Evolutionary conservation across 2,329 filamentous ascomycete genomes (phyloP).

Genomic region (Ascochyta rabiei): DNA sequence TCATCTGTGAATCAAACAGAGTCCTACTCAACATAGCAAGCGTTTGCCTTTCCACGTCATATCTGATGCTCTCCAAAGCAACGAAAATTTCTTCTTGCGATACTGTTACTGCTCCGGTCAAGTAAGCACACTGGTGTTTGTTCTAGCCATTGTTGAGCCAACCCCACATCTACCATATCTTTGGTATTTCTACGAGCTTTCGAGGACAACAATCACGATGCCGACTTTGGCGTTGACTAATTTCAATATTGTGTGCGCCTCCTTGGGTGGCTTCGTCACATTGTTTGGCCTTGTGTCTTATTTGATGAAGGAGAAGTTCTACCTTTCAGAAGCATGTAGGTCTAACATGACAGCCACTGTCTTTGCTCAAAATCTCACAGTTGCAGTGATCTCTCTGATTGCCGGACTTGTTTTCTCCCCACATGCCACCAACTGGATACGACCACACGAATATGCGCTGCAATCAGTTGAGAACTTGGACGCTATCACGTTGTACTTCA

Average conservation of each 20-base stretch:
- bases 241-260: slow-evolving; percentile 84
- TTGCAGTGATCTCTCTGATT: slow-evolving; percentile 78
- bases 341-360: slow-evolving; percentile 28
- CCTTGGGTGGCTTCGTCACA: slow-evolving; percentile 85
- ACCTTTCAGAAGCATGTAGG: slow-evolving; percentile 87
- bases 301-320: slow-evolving; percentile 86
- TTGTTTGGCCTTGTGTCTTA: slow-evolving; percentile 91
- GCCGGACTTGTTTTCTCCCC: slow-evolving; percentile 81
- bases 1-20: not conserved
- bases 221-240: slow-evolving; percentile 69
- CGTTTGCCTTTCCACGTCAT: not conserved
- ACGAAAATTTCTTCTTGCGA: not conserved
- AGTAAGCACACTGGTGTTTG: not conserved
- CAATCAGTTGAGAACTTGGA: slow-evolving; percentile 65
- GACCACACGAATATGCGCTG: slow-evolving; percentile 74
- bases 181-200: not conserved
- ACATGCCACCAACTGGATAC: slow-evolving; percentile 75
- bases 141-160: not conserved
- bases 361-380: not conserved
- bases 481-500: slow-evolving; percentile 80
- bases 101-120: slow-evolving; percentile 5
- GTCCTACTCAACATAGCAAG: not conserved
- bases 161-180: not conserved
- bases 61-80: slow-evolving; percentile 3
- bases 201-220: slow-evolving; percentile 50